A percentile compares a stretch with the other conserved stretches of the same genome.
phyloP scores from a whole-genome alignment of 805 yeast genomes.

The Debaryomyces tyrocola region DNA sequence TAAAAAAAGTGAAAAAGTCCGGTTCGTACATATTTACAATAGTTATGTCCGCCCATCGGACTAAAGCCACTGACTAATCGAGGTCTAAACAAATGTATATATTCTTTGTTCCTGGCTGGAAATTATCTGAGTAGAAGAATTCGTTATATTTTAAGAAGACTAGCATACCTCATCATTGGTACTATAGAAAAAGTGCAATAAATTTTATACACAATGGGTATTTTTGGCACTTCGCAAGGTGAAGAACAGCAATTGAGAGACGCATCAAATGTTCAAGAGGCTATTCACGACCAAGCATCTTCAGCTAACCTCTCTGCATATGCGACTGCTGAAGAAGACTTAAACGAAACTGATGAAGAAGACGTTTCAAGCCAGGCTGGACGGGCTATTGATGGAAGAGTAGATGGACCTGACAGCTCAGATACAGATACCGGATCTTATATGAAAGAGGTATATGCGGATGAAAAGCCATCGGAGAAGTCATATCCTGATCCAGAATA shows the following conservation, averaged over 20 bases:
- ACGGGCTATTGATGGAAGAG: background rate
- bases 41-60: too few relatives aligned
- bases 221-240: conserved; percentile 32
- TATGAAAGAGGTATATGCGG: background rate
- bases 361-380: conserved; percentile 1
- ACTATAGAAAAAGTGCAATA: too few relatives aligned
- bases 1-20: too few relatives aligned
- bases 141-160: too few relatives aligned
- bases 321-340: background rate
- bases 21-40: too few relatives aligned
- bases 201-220: background rate
- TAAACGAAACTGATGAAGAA: conserved; percentile 1
- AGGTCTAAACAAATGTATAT: too few relatives aligned
- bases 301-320: background rate
- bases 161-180: too few relatives aligned
- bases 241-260: conserved; percentile 30
- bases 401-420: background rate
- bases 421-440: background rate
- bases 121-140: too few relatives aligned
- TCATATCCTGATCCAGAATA: conserved; percentile 7
- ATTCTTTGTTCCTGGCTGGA: too few relatives aligned
- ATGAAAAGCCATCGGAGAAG: conserved; percentile 3
- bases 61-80: too few relatives aligned
- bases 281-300: background rate
- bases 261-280: conserved; percentile 14